A percentile compares a stretch with the other conserved stretches of the same genome.
Evolutionary conservation across 768 basidiomycete genomes (phyloP).

Genomic region (Calocybe cyanea): DNA sequence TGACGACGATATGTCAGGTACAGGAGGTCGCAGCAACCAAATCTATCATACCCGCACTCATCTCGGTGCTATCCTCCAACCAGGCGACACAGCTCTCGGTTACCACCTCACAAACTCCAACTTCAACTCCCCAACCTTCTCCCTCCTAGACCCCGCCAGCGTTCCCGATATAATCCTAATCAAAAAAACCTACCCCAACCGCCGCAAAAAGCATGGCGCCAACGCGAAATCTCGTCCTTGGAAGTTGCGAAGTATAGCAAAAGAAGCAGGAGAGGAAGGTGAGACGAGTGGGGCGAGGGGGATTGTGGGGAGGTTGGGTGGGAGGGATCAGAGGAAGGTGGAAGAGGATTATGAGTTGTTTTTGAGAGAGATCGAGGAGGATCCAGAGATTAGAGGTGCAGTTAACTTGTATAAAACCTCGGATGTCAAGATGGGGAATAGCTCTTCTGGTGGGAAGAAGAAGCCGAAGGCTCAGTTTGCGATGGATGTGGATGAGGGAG

Average conservation of each 20-base stretch:
- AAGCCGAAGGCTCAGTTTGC: slow-evolving; percentile 47
- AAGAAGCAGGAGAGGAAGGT: slow-evolving; percentile 85
- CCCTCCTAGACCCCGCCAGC: slow-evolving; percentile 56
- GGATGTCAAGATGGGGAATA: slow-evolving; percentile 53
- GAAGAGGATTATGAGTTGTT: slow-evolving; percentile 97
- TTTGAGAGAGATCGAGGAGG: slow-evolving; percentile 91
- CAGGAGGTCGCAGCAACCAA: slow-evolving; percentile 55
- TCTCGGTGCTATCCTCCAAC: slow-evolving; percentile 85
- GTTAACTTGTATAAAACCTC: slow-evolving; percentile 83
- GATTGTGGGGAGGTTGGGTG: slow-evolving; percentile 87
- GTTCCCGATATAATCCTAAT: slow-evolving; percentile 92
- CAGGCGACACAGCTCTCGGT: slow-evolving; percentile 90
- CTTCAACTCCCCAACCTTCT: slow-evolving; percentile 89
- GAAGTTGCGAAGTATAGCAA: slow-evolving; percentile 89
- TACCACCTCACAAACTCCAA: slow-evolving; percentile 88
- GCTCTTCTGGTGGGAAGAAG: slow-evolving; percentile 30
- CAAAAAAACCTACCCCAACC: slow-evolving; percentile 92
- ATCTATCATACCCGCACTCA: slow-evolving; percentile 97
- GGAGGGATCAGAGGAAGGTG: slow-evolving; percentile 87
- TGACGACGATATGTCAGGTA: slow-evolving; percentile 57
- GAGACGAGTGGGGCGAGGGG: slow-evolving; percentile 76
- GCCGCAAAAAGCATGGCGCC: slow-evolving; percentile 84
- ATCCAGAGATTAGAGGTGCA: slow-evolving; percentile 81
- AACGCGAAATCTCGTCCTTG: too few species aligned
- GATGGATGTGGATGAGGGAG: slow-evolving; percentile 67